Conservation (phyloP, 2,329 filamentous ascomycete genomes). For the Hypoxylon sp. region DNA sequence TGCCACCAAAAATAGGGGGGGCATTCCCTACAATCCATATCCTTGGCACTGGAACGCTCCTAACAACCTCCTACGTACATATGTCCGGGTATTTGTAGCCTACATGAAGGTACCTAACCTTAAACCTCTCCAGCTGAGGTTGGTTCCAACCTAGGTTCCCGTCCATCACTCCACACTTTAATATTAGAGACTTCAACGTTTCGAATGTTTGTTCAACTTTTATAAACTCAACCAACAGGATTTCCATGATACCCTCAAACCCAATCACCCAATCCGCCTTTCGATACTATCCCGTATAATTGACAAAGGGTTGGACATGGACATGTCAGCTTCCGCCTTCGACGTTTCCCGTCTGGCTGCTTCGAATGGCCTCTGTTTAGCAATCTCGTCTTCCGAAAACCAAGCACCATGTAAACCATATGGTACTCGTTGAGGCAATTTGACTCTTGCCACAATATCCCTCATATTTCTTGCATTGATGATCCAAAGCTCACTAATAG, state of each 20-base stretch:
- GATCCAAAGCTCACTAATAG: slow-evolving; percentile 76
- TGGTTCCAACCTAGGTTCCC: no score
- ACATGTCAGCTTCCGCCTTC: slow-evolving; percentile 45
- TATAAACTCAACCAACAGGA: neutral
- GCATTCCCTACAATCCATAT: neutral
- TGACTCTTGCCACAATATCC: slow-evolving; percentile 70
- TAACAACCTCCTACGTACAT: no score
- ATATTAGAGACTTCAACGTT: no score
- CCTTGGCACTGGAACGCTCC: neutral
- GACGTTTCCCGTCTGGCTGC: slow-evolving; percentile 42
- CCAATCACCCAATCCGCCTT: slow-evolving; percentile 46
- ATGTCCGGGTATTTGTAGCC: no score
- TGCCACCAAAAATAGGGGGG: slow-evolving; percentile 10
- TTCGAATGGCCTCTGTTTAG: slow-evolving; percentile 59
- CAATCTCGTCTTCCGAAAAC: slow-evolving; percentile 69
- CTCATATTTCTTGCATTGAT: slow-evolving; percentile 75
- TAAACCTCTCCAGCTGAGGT: no score
- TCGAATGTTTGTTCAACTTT: no score
- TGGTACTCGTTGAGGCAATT: slow-evolving; percentile 75
- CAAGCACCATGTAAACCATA: slow-evolving; percentile 78
- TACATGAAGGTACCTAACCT: no score
- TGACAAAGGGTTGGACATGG: slow-evolving; percentile 47
- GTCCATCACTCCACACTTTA: no score
- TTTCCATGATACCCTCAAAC: slow-evolving; percentile 8
- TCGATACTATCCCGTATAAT: slow-evolving; percentile 48